Conservation (phyloP, 768 basidiomycete genomes). For the Tubosaeta sp. region DNA sequence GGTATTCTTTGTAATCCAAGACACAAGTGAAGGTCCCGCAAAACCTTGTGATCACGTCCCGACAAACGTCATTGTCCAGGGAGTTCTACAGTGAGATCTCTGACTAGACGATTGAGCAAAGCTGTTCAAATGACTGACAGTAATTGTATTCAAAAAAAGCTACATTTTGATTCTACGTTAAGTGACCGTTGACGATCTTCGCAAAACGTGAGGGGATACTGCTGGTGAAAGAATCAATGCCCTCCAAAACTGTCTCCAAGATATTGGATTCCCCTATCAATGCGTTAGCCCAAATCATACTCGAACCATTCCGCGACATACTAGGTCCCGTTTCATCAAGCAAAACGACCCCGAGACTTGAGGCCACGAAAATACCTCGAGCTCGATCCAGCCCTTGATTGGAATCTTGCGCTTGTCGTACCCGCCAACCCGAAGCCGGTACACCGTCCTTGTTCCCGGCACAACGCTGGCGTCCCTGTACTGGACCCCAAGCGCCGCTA, state of each 20-base stretch:
- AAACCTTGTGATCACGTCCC: too few species aligned
- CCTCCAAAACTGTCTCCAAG: slow-evolving; percentile 77
- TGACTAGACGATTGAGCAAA: not conserved
- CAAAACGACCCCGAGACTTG: slow-evolving; percentile 58
- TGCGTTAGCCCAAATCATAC: not conserved
- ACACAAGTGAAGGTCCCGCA: not conserved
- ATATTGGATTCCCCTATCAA: slow-evolving; percentile 67
- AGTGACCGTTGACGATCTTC: slow-evolving; percentile 1
- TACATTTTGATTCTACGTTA: too few species aligned
- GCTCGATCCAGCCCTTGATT: slow-evolving; percentile 72
- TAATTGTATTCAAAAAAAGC: not conserved
- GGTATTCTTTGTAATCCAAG: slow-evolving; percentile 15
- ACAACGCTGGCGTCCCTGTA: slow-evolving; percentile 38
- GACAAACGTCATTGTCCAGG: too few species aligned
- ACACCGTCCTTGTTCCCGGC: slow-evolving; percentile 11
- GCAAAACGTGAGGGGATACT: slow-evolving; percentile 57
- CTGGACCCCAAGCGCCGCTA: slow-evolving; percentile 47
- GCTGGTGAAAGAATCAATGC: slow-evolving; percentile 45
- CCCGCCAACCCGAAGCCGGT: slow-evolving; percentile 60
- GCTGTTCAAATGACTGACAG: too few species aligned
- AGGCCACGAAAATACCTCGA: slow-evolving; percentile 55
- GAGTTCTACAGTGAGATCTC: too few species aligned
- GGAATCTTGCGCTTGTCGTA: slow-evolving; percentile 57
- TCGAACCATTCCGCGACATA: slow-evolving; percentile 29
- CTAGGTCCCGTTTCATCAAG: slow-evolving; percentile 66